Percentiles rank a stretch among this genome's conserved stretches.
phyloP scores from a whole-genome alignment of 331 rosid species.

The Malus hybrid region DNA sequence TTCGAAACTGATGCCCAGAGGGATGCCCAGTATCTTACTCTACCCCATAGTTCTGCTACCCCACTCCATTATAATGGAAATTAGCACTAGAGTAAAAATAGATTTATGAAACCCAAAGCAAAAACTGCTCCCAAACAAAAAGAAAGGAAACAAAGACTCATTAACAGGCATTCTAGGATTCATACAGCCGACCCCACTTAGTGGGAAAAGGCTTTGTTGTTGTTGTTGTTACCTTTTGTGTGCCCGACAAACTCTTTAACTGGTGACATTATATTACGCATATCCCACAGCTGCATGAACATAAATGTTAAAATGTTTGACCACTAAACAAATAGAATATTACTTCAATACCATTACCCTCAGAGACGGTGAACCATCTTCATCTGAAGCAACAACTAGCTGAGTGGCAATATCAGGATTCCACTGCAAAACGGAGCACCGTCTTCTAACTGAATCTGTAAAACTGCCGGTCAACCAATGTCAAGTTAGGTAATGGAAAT shows the following conservation, averaged over 20 bases:
- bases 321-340: conserved; percentile 7
- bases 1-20: too few relatives aligned
- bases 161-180: too few relatives aligned
- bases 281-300: conserved; percentile 92
- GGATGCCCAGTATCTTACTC: too few relatives aligned
- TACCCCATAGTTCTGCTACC: too few relatives aligned
- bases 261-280: conserved; percentile 89
- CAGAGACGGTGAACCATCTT: conserved; percentile 79
- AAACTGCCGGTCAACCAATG: conserved; percentile 55
- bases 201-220: too few relatives aligned
- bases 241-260: conserved; percentile 91
- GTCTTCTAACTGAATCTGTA: conserved; percentile 79
- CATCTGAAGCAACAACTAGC: conserved; percentile 96
- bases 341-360: conserved; percentile 47
- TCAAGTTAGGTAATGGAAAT: conserved; percentile 6
- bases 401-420: conserved; percentile 97
- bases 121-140: background rate
- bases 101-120: background rate
- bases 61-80: background rate
- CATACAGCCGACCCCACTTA: too few relatives aligned
- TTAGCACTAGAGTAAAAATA: background rate
- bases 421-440: conserved; percentile 98
- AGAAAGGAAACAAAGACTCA: background rate
- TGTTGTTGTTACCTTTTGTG: conserved; percentile 55
- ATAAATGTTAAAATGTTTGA: conserved; percentile 5